Evolutionary conservation across 805 yeast genomes (phyloP).

Genomic region (Saturnispora gosingensis): DNA sequence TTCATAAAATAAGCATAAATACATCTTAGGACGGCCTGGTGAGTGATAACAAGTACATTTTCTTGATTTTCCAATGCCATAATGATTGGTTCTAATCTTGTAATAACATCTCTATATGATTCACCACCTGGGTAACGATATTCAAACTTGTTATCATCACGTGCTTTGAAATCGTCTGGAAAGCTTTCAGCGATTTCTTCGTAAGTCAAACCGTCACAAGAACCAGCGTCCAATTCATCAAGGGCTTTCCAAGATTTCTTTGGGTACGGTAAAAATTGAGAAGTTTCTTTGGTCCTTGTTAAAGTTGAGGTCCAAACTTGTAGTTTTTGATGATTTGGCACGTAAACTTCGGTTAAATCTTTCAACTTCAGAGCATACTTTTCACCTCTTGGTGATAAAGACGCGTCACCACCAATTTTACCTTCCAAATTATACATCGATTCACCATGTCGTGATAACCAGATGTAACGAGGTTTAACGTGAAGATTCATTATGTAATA

Average conservation of each 20-base stretch:
- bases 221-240: slow-evolving; percentile 96
- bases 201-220: slow-evolving; percentile 94
- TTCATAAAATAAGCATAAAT: slow-evolving; percentile 97
- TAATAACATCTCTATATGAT: slow-evolving; percentile 90
- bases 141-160: slow-evolving; percentile 93
- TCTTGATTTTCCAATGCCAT: slow-evolving; percentile 98
- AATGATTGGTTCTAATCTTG: slow-evolving; percentile 90
- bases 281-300: slow-evolving; percentile 87
- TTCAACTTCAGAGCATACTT: slow-evolving; percentile 78
- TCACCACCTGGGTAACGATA: slow-evolving; percentile 97
- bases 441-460: slow-evolving; percentile 96
- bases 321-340: slow-evolving; percentile 52
- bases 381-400: slow-evolving; percentile 74
- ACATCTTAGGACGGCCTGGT: slow-evolving; percentile 94
- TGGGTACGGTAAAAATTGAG: slow-evolving; percentile 68
- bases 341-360: slow-evolving; percentile 55
- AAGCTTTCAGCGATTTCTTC: slow-evolving; percentile 77
- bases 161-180: slow-evolving; percentile 92
- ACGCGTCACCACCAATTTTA: slow-evolving; percentile 92
- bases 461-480: slow-evolving; percentile 83
- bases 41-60: slow-evolving; percentile 89
- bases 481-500: slow-evolving; percentile 94
- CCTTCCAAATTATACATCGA: slow-evolving; percentile 87
- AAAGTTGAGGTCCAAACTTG: slow-evolving; percentile 96
- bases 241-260: slow-evolving; percentile 92